A percentile compares a stretch with the other conserved stretches of the same genome.
These are phyloP conservation scores for Deuterostichococcus epilithicus DNA, from an alignment of 139 green algal species.

Conservation along the genomic window DNA sequence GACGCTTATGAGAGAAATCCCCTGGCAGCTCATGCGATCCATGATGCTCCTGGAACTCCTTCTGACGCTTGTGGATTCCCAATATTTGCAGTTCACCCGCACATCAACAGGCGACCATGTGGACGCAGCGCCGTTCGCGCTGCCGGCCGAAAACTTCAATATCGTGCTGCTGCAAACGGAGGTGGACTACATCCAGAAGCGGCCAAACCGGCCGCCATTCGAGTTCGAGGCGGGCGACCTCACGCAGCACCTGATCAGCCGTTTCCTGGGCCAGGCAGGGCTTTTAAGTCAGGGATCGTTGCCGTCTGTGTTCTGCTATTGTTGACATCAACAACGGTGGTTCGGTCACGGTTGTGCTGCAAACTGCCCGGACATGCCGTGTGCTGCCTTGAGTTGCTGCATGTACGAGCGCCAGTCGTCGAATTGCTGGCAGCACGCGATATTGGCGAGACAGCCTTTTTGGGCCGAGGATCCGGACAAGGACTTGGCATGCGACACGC, in stretches of 20 bases:
- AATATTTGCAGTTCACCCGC: slow-evolving; percentile 50
- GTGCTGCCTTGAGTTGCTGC: not conserved
- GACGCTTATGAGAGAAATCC: too few relatives aligned
- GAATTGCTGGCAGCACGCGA: not conserved
- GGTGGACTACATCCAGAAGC: slow-evolving; percentile 55
- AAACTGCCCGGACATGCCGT: too few relatives aligned
- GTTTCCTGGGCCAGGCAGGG: slow-evolving; percentile 60
- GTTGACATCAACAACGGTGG: not conserved
- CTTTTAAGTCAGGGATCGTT: too few relatives aligned
- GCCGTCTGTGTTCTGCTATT: too few relatives aligned
- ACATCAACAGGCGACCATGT: slow-evolving; percentile 61
- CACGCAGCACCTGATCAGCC: slow-evolving; percentile 49
- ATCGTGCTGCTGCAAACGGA: slow-evolving; percentile 66
- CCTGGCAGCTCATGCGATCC: not conserved
- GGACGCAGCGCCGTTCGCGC: slow-evolving; percentile 31
- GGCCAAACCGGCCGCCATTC: slow-evolving; percentile 17
- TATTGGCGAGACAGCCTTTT: not conserved
- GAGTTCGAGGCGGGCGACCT: slow-evolving; percentile 65
- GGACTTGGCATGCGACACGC: not conserved
- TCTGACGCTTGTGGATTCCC: not conserved
- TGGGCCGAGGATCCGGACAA: not conserved
- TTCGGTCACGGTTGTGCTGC: not conserved
- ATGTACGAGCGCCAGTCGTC: not conserved
- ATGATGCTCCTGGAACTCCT: slow-evolving; percentile 3
- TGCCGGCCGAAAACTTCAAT: slow-evolving; percentile 36